A percentile compares a stretch with the other conserved stretches of the same genome.
phyloP scores from a whole-genome alignment of 1,284 basidiomycete species.

The Pseudozyma pruni region DNA sequence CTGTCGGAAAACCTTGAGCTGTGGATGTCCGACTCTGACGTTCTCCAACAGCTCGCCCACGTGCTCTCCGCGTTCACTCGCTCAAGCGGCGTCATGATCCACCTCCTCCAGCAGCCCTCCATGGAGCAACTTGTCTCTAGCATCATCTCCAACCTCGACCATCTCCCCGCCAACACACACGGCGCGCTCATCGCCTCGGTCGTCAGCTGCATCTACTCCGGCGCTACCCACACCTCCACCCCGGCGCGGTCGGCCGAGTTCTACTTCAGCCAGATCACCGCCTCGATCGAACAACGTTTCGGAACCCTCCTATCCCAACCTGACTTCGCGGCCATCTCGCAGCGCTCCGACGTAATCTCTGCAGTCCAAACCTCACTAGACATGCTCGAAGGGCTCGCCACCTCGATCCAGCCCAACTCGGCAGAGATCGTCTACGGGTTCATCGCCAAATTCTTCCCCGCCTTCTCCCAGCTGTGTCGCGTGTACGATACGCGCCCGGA shows the following conservation, averaged over 20 bases:
- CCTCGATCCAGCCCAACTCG: slow-evolving; percentile 48
- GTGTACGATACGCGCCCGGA: slow-evolving; percentile 48
- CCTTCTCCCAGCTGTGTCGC: slow-evolving; percentile 42
- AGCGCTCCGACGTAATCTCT: slow-evolving; percentile 48
- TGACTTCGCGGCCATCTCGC: slow-evolving; percentile 42
- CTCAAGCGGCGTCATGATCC: slow-evolving; percentile 54
- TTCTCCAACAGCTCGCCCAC: slow-evolving; percentile 56
- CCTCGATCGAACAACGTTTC: slow-evolving; percentile 51
- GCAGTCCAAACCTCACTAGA: slow-evolving; percentile 53
- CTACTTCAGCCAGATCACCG: slow-evolving; percentile 54
- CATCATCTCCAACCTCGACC: slow-evolving; percentile 46
- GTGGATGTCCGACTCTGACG: slow-evolving; percentile 61
- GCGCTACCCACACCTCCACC: slow-evolving; percentile 29
- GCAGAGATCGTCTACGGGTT: slow-evolving; percentile 51
- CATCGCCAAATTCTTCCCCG: slow-evolving; percentile 46
- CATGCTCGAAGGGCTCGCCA: slow-evolving; percentile 56
- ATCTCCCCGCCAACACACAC: slow-evolving; percentile 57
- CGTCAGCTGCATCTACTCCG: slow-evolving; percentile 59
- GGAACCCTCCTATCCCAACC: slow-evolving; percentile 39
- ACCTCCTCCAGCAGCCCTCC: slow-evolving; percentile 48
- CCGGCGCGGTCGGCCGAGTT: slow-evolving; percentile 35
- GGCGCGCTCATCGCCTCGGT: slow-evolving; percentile 53
- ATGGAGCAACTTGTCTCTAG: slow-evolving; percentile 52
- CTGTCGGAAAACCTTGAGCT: slow-evolving; percentile 53
- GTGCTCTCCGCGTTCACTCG: slow-evolving; percentile 52